Conservation (phyloP, 768 basidiomycete genomes). For the Tylopilus sp. region DNA sequence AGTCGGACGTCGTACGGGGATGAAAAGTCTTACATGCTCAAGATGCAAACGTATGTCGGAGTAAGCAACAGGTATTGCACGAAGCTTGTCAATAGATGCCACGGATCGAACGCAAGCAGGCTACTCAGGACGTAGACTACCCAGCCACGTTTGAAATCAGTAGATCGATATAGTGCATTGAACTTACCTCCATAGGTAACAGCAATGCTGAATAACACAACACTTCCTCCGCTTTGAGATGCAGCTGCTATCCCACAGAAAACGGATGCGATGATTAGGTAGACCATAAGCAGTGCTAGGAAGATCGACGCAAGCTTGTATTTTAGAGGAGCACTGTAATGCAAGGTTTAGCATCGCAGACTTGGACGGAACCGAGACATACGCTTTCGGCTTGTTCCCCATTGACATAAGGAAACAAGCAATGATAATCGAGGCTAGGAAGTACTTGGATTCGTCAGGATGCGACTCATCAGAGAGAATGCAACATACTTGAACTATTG, state of each 20-base stretch:
- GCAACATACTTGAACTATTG: conserved; percentile 59
- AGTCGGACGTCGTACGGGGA: neutral
- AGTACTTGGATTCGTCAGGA: conserved; percentile 47
- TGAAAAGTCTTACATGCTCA: conserved; percentile 56
- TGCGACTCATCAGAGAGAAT: neutral
- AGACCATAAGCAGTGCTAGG: conserved; percentile 75
- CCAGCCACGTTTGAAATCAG: neutral
- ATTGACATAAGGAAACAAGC: conserved; percentile 91
- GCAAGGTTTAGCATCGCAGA: conserved; percentile 2
- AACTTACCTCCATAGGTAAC: conserved; percentile 76
- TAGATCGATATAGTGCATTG: neutral
- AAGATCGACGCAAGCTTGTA: conserved; percentile 77
- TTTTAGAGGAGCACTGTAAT: conserved; percentile 42
- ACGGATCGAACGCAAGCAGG: conserved; percentile 87
- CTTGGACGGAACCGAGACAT: neutral
- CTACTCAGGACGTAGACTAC: conserved; percentile 76
- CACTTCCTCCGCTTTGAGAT: conserved; percentile 56
- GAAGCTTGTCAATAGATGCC: conserved; percentile 94
- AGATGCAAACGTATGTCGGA: conserved; percentile 74
- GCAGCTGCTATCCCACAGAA: conserved; percentile 74
- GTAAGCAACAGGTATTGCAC: conserved; percentile 84
- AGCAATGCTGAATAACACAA: conserved; percentile 83
- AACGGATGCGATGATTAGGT: conserved; percentile 81
- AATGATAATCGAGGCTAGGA: conserved; percentile 81
- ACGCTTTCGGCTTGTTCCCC: conserved; percentile 93